phyloP scores from a whole-genome alignment of 345 rosid species.

The Cardamine resedifolia region DNA sequence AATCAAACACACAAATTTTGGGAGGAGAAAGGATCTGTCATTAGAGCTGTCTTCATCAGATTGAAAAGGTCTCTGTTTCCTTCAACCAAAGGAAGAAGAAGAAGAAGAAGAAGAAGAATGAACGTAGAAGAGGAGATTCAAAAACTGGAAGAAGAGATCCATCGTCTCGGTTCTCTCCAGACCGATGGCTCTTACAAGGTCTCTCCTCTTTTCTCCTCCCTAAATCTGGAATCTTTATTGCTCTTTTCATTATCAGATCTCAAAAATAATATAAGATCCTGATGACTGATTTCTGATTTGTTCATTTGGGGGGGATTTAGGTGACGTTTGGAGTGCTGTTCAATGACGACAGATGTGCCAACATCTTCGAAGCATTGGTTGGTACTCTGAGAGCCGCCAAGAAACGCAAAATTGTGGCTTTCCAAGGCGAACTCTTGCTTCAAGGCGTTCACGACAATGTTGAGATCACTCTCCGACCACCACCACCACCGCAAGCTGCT shows the following conservation, averaged over 20 bases:
- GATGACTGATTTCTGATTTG: neutral
- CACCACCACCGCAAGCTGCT: slow-evolving; percentile 32
- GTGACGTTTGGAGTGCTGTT: slow-evolving; percentile 90
- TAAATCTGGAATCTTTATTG: neutral
- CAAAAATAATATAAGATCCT: neutral
- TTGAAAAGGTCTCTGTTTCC: neutral
- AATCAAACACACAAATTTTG: neutral
- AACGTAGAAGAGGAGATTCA: slow-evolving; percentile 87
- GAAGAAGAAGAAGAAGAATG: slow-evolving; percentile 37
- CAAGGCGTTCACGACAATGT: slow-evolving; percentile 97
- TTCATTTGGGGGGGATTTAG: slow-evolving; percentile 42
- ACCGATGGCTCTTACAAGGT: slow-evolving; percentile 94
- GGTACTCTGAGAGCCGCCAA: slow-evolving; percentile 96
- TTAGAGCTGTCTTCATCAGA: neutral
- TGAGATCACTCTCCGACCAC: slow-evolving; percentile 68
- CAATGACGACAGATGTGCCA: slow-evolving; percentile 86
- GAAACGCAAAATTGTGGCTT: slow-evolving; percentile 68
- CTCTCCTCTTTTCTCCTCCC: neutral
- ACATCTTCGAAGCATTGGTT: slow-evolving; percentile 88
- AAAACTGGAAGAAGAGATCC: slow-evolving; percentile 82
- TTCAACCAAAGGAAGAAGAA: neutral
- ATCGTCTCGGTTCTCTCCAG: slow-evolving; percentile 69
- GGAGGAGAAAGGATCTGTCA: neutral
- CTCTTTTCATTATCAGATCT: slow-evolving; percentile 21
- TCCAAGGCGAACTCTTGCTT: slow-evolving; percentile 79